phyloP scores from a whole-genome alignment of 805 yeast species.

The Zygosaccharomyces gambellarensis region DNA sequence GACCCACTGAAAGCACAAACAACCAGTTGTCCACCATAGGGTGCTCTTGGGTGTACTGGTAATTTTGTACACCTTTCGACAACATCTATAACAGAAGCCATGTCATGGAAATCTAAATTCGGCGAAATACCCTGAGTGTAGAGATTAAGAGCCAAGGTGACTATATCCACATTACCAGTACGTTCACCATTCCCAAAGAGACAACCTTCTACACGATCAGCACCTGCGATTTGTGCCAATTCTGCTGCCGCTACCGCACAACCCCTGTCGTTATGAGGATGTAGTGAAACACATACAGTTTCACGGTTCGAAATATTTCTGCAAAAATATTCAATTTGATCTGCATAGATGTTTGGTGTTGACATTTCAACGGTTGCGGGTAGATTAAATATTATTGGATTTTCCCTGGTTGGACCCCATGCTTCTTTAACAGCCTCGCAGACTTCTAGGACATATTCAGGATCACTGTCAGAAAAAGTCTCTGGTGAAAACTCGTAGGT shows the following conservation, averaged over 20 bases:
- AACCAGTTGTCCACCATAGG: constrained; percentile 74
- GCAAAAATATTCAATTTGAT: constrained; percentile 72
- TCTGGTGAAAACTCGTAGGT: constrained; percentile 74
- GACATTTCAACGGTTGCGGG: constrained; percentile 82
- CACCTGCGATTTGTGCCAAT: constrained; percentile 72
- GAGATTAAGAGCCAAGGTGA: constrained; percentile 70
- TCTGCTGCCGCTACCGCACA: constrained; percentile 83
- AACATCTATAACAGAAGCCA: constrained; percentile 60
- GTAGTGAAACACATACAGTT: constrained; percentile 63
- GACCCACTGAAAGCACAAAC: constrained; percentile 76
- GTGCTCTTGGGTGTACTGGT: constrained; percentile 69
- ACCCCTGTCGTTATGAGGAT: constrained; percentile 77
- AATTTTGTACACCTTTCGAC: constrained; percentile 75
- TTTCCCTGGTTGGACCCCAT: constrained; percentile 70
- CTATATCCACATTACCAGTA: constrained; percentile 77
- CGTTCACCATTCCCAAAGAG: constrained; percentile 80
- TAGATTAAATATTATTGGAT: constrained; percentile 70
- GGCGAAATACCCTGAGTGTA: constrained; percentile 76
- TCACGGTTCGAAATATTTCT: constrained; percentile 66
- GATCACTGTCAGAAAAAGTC: constrained; percentile 68
- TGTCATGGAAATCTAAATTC: constrained; percentile 63
- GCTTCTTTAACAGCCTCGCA: constrained; percentile 79
- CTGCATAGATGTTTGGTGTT: constrained; percentile 72
- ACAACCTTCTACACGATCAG: constrained; percentile 81
- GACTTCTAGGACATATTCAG: constrained; percentile 66